These are phyloP conservation scores for Xylaria flabelliformis DNA, from an alignment of 495 filamentous ascomycete genomes.

Conservation along the genomic window DNA sequence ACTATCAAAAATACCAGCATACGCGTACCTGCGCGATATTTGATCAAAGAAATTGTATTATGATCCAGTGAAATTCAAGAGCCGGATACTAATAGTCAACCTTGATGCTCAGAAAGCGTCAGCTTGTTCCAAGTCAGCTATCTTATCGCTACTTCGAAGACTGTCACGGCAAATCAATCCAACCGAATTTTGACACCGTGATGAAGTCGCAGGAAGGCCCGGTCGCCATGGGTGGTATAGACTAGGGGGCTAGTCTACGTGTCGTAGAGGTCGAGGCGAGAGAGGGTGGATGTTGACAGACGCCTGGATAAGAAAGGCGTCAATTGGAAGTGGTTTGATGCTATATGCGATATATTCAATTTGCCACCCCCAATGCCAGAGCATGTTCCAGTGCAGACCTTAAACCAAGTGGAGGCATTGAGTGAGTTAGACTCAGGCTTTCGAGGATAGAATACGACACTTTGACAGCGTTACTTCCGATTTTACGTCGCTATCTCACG, in stretches of 20 bases:
- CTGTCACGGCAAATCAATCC: too few species aligned
- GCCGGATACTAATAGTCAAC: too few species aligned
- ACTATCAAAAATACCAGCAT: too few species aligned
- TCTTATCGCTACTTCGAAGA: too few species aligned
- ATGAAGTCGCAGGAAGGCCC: constrained; percentile 16
- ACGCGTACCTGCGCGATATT: too few species aligned
- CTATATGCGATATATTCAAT: background rate
- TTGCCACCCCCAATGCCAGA: background rate
- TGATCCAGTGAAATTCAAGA: too few species aligned
- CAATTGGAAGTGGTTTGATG: background rate
- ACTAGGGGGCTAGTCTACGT: background rate
- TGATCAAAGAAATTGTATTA: too few species aligned
- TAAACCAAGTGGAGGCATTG: background rate
- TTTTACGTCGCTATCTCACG: too few species aligned
- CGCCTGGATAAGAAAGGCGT: background rate
- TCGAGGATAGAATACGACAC: background rate
- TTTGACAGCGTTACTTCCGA: too few species aligned
- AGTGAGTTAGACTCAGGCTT: background rate
- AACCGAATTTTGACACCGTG: background rate
- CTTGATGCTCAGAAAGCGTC: too few species aligned
- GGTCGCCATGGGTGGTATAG: constrained; percentile 4
- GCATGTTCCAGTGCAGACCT: background rate
- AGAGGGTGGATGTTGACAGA: background rate
- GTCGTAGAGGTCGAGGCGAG: background rate
- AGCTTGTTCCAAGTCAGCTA: background rate